Evolutionary conservation across 805 yeast species (phyloP), one percentile per base, ranked within the genome.

Genomic region (Hanseniaspora thailandica): DNA sequence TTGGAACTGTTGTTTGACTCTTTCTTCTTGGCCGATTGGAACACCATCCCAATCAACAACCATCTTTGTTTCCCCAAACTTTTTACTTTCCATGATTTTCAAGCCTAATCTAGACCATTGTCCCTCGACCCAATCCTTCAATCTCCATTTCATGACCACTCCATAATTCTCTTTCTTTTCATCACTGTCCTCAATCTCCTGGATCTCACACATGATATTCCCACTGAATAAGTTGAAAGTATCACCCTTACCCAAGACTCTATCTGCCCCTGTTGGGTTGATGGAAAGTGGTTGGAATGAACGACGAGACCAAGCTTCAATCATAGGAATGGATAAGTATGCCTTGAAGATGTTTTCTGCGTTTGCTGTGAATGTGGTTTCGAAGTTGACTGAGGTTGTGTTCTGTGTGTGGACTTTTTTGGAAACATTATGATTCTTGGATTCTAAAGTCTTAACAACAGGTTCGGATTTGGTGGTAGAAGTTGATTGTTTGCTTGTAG

Each of bases 21-120:
- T 69, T 61, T 94, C 93, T 63, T 93, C 97, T 65, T 93, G 94
- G 13, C 97, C 99, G 38, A 90, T 74, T 17, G 99, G 99, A 47
- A 93, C 83, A 15, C 97, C 97, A 17, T 78, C 72, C 78, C 90
- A 87, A 43, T 75, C 71, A 19, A 88, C 87, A 56, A 80, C 79
- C 70, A 89, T 72, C 55, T 76, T 80, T 3, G 98, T 93, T 61
- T 88, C 97, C 43, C 84, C 77, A n/a, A 78, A 76, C 28, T 90
- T 93, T 64, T 86, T 86, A 1, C 69, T 65, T 52, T 67, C 69
- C 55, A 78, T 78, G 59, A 93, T 77, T 36, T 70, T 72, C 59
- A 90, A 76, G 22, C 72, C 73, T 60, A 93, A 70, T 4, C 72
- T 73, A 1, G 97, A 93, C 64, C 62, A 82, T 66, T 86, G 93